These are phyloP conservation scores for Hydrangea macrophylla DNA, from an alignment of 148 eudicot species.

Conservation along the genomic window DNA sequence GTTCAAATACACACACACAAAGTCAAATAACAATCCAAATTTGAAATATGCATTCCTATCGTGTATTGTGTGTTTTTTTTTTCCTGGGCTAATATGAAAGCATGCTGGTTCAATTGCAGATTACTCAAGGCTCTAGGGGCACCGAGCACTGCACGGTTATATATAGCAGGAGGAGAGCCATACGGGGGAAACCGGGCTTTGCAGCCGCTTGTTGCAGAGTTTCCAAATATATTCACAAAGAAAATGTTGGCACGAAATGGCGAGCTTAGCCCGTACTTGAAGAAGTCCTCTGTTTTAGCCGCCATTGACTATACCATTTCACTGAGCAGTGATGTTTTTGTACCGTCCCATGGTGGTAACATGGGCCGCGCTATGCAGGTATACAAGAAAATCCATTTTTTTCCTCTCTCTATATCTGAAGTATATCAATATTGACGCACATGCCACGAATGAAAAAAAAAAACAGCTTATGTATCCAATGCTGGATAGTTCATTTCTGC, in stretches of 20 bases:
- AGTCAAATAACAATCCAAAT: too few relatives aligned
- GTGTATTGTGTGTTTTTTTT: too few relatives aligned
- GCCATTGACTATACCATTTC: conserved; percentile 75
- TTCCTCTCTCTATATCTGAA: too few relatives aligned
- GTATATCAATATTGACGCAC: too few relatives aligned
- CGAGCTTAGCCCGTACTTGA: conserved; percentile 49
- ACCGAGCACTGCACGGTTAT: conserved; percentile 44
- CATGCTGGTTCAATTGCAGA: conserved; percentile 28
- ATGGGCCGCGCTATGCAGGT: conserved; percentile 84
- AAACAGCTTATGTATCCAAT: too few relatives aligned
- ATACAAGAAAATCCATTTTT: too few relatives aligned
- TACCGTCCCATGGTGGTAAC: conserved; percentile 78
- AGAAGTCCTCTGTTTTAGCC: conserved; percentile 54
- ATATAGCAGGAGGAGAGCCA: conserved; percentile 70
- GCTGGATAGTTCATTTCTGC: too few relatives aligned
- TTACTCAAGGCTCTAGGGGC: conserved; percentile 73
- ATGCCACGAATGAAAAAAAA: too few relatives aligned
- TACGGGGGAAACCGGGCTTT: conserved; percentile 60
- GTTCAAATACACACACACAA: too few relatives aligned
- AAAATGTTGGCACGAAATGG: conserved; percentile 43
- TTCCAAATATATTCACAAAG: conserved; percentile 54
- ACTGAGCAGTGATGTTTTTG: conserved; percentile 72
- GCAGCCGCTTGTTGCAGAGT: conserved; percentile 37
- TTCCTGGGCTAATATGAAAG: too few relatives aligned
- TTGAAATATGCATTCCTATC: too few relatives aligned